A percentile compares a stretch with the other conserved stretches of the same genome.
Evolutionary conservation across 345 rosid genomes (phyloP).

Genomic region (Arabis alpina): DNA sequence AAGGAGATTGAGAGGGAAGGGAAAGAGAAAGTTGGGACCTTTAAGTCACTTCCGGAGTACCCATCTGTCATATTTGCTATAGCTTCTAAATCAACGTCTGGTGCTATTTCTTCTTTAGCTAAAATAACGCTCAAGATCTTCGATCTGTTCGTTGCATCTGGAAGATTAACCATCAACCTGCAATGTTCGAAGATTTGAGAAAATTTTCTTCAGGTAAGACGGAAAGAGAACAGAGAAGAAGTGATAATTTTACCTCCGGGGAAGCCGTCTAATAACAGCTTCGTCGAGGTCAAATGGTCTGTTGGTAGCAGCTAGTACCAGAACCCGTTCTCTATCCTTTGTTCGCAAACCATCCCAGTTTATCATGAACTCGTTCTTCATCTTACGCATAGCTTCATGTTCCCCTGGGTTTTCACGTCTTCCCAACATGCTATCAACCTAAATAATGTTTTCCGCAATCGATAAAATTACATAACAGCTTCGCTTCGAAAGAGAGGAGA

Average conservation of each 20-base stretch:
- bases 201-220: not conserved
- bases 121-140: slow-evolving; percentile 84
- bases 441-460: slow-evolving; percentile 17
- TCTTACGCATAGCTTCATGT: slow-evolving; percentile 99
- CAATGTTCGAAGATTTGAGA: slow-evolving; percentile 3
- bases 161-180: slow-evolving; percentile 97
- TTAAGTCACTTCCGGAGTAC: no score
- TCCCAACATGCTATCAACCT: slow-evolving; percentile 99
- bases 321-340: slow-evolving; percentile 92
- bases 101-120: no score
- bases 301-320: slow-evolving; percentile 96
- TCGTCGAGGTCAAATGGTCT: slow-evolving; percentile 98
- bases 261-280: slow-evolving; percentile 98
- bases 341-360: slow-evolving; percentile 99
- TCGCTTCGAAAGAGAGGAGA: slow-evolving; percentile 9
- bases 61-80: no score
- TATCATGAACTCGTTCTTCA: slow-evolving; percentile 99
- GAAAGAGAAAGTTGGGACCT: no score
- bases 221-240: not conserved
- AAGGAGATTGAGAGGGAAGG: no score
- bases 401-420: slow-evolving; percentile 99
- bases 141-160: slow-evolving; percentile 79
- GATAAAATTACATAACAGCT: not conserved
- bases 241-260: slow-evolving; percentile 62
- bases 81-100: no score